Evolutionary conservation across 23 red algal genomes (phyloP).

Genomic region (Gracilaria domingensis): DNA sequence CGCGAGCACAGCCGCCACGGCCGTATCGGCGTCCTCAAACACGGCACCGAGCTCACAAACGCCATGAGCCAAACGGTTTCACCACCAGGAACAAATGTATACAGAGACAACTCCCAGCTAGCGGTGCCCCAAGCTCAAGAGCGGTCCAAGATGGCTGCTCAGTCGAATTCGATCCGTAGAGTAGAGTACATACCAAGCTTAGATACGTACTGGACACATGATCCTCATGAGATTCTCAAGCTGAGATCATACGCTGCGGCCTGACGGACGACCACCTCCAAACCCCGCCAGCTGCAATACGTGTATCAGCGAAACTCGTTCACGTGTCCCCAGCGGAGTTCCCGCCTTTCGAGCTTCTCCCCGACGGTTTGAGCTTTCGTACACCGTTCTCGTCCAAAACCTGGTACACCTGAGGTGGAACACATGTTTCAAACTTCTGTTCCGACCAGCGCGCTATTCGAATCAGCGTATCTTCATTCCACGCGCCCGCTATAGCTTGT

Average conservation of each 20-base stretch:
- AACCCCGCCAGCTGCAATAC: not conserved
- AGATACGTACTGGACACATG: too few relatives aligned
- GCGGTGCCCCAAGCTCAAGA: too few relatives aligned
- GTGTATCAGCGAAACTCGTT: conserved; percentile 8
- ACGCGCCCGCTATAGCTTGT: conserved; percentile 13
- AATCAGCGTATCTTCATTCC: conserved; percentile 46
- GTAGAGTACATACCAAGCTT: too few relatives aligned
- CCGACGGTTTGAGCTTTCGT: too few relatives aligned
- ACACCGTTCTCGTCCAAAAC: not conserved
- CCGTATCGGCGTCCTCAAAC: not conserved
- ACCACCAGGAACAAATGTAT: not conserved
- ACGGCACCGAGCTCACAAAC: not conserved
- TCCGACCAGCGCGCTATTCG: conserved; percentile 24
- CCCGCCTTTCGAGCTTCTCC: not conserved
- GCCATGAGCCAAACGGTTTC: not conserved
- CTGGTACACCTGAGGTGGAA: conserved; percentile 6
- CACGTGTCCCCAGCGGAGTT: too few relatives aligned
- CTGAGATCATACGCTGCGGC: not conserved
- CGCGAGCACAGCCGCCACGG: not conserved
- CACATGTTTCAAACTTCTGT: not conserved
- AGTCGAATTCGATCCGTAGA: too few relatives aligned
- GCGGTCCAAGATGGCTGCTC: too few relatives aligned
- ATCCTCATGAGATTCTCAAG: not conserved
- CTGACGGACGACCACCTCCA: too few relatives aligned
- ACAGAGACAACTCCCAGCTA: not conserved